These are phyloP conservation scores for Bauhinia variegata DNA, from an alignment of 306 rosid species.

Conservation along the genomic window DNA sequence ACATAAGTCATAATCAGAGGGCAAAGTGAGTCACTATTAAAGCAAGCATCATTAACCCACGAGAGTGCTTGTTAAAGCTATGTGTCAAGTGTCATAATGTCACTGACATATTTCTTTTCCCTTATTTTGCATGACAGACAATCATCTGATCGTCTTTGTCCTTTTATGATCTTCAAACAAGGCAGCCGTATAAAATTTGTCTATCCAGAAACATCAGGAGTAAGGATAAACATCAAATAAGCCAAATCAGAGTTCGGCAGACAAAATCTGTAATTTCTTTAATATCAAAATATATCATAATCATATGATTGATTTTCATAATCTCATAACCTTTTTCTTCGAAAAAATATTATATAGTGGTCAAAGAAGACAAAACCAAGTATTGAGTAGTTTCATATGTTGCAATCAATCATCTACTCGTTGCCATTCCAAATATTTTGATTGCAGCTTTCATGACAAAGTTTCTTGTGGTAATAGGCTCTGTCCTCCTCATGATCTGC, in stretches of 20 bases:
- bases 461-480: neutral
- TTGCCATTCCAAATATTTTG: neutral
- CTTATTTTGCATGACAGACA: slow-evolving; percentile 32
- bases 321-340: neutral
- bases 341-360: neutral
- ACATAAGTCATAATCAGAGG: slow-evolving; percentile 44
- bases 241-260: neutral
- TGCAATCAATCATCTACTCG: neutral
- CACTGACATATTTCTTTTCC: slow-evolving; percentile 10
- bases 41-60: slow-evolving; percentile 42
- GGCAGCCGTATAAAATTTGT: slow-evolving; percentile 30
- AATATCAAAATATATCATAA: neutral
- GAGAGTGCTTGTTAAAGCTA: slow-evolving; percentile 28
- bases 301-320: neutral
- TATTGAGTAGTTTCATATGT: neutral
- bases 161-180: slow-evolving; percentile 1
- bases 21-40: slow-evolving; percentile 42
- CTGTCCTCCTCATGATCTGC: neutral
- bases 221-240: slow-evolving; percentile 12
- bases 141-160: slow-evolving; percentile 36
- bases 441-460: neutral
- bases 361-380: neutral
- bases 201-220: slow-evolving; percentile 19
- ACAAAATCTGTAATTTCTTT: neutral
- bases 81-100: slow-evolving; percentile 32